Percentiles rank a stretch among this genome's conserved stretches.
Evolutionary conservation across 306 rosid genomes (phyloP).

Genomic region (Coriaria nepalensis): DNA sequence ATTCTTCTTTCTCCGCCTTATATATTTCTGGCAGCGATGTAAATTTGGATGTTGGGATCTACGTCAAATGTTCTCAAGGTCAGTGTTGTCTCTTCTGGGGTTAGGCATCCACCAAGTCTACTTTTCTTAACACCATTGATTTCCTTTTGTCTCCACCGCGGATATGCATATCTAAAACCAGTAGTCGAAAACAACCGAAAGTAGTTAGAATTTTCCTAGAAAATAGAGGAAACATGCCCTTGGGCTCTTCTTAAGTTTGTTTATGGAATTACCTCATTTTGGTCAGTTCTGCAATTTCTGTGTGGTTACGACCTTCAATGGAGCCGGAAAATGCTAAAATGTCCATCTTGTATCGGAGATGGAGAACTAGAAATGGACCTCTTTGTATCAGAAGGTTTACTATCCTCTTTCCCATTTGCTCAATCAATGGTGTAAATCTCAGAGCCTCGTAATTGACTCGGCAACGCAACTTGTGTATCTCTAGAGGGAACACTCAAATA

Average conservation of each 20-base stretch:
- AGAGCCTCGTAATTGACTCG: conserved; percentile 60
- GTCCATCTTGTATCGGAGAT: conserved; percentile 89
- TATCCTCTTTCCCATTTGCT: conserved; percentile 68
- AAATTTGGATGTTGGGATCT: conserved; percentile 59
- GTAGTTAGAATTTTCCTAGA: too few relatives aligned
- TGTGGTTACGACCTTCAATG: conserved; percentile 63
- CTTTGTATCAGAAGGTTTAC: conserved; percentile 48
- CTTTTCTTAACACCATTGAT: conserved; percentile 57
- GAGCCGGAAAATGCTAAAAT: conserved; percentile 92
- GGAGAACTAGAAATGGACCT: conserved; percentile 84
- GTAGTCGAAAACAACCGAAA: background rate
- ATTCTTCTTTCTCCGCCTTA: conserved; percentile 68
- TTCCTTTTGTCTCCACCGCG: conserved; percentile 79
- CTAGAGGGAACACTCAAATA: conserved; percentile 28
- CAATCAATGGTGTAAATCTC: conserved; percentile 57
- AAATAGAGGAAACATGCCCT: background rate
- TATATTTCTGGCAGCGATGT: conserved; percentile 86
- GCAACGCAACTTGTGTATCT: conserved; percentile 74
- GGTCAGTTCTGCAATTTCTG: conserved; percentile 68
- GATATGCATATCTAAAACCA: conserved; percentile 50
- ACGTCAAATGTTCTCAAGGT: conserved; percentile 59
- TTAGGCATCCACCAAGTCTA: conserved; percentile 61
- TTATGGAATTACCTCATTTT: conserved; percentile 48
- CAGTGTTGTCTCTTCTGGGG: conserved; percentile 90
- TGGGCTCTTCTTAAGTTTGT: background rate